A percentile compares a stretch with the other conserved stretches of the same genome.
Conservation (phyloP, 1,284 basidiomycete genomes). For the Rhizopogon parksii region DNA sequence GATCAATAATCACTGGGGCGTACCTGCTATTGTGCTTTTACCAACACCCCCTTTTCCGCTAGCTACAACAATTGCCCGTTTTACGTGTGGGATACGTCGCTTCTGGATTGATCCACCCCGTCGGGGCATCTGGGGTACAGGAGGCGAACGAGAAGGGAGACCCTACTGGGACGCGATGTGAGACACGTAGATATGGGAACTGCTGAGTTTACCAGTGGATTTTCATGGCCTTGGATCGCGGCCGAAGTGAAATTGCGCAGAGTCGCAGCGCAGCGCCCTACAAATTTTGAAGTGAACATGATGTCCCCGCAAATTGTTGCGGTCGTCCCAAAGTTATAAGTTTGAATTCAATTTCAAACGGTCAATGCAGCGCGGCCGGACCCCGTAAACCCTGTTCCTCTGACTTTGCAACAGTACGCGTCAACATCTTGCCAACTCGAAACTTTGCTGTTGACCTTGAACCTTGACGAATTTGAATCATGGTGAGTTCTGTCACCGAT, state of each 20-base stretch:
- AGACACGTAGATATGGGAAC: conserved; percentile 2
- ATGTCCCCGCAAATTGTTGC: background rate
- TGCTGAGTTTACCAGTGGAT: conserved; percentile 34
- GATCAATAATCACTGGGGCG: conserved; percentile 13
- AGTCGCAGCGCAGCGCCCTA: background rate
- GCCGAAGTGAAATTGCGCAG: background rate
- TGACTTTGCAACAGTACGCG: background rate
- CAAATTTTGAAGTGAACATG: background rate
- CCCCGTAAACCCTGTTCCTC: background rate
- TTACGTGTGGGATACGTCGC: conserved; percentile 58
- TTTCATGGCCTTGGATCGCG: conserved; percentile 30
- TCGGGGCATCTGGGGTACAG: conserved; percentile 57
- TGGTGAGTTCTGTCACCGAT: conserved; percentile 12
- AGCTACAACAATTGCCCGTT: conserved; percentile 78
- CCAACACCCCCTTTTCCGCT: conserved; percentile 97
- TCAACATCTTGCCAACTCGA: background rate
- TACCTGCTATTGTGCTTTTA: conserved; percentile 91
- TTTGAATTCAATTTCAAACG: too few relatives aligned
- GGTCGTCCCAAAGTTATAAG: too few relatives aligned
- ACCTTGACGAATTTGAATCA: conserved; percentile 9
- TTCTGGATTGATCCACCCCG: conserved; percentile 48
- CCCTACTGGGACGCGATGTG: conserved; percentile 34
- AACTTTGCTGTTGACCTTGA: background rate
- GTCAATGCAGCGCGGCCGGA: background rate
- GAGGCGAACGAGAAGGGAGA: conserved; percentile 38